phyloP scores from a whole-genome alignment of 2,329 filamentous ascomycete genomes.

The Epichloe gansuensis region DNA sequence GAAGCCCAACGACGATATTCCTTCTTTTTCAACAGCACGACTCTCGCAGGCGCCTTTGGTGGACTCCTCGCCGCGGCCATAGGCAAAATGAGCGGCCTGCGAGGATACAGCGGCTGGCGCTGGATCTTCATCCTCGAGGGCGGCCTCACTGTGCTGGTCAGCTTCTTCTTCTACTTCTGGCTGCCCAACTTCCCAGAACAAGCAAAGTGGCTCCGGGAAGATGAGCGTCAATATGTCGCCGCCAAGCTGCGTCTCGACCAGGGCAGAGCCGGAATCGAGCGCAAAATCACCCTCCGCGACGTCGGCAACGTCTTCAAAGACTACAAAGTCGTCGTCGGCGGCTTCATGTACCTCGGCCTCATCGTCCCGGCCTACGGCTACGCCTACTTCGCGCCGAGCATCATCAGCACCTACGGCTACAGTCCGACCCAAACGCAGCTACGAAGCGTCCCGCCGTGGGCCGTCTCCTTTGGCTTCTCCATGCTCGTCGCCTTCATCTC shows the following conservation, averaged over 20 bases:
- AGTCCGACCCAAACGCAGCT: slow-evolving; percentile 43
- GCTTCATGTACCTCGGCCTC: slow-evolving; percentile 71
- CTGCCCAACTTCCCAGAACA: slow-evolving; percentile 50
- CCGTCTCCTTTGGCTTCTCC: slow-evolving; percentile 62
- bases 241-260: slow-evolving; percentile 56
- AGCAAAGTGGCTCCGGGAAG: slow-evolving; percentile 60
- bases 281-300: slow-evolving; percentile 45
- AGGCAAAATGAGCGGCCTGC: slow-evolving; percentile 57
- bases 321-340: slow-evolving; percentile 59
- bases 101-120: slow-evolving; percentile 45
- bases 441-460: slow-evolving; percentile 45
- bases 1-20: slow-evolving; percentile 88
- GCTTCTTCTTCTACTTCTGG: slow-evolving; percentile 53
- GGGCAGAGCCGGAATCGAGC: slow-evolving; percentile 51
- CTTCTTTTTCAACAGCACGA: slow-evolving; percentile 83
- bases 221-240: slow-evolving; percentile 54
- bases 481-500: slow-evolving; percentile 63
- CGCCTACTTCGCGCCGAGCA: slow-evolving; percentile 63
- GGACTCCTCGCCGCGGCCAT: slow-evolving; percentile 77
- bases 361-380: slow-evolving; percentile 68
- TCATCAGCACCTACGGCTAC: slow-evolving; percentile 56
- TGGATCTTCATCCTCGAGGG: slow-evolving; percentile 53
- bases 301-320: slow-evolving; percentile 55
- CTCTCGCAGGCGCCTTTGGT: slow-evolving; percentile 71
- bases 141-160: slow-evolving; percentile 36